Evolutionary conservation across 1,284 basidiomycete genomes (phyloP), one percentile per base, ranked within the genome.

Genomic region (Papiliotrema terrestris): DNA sequence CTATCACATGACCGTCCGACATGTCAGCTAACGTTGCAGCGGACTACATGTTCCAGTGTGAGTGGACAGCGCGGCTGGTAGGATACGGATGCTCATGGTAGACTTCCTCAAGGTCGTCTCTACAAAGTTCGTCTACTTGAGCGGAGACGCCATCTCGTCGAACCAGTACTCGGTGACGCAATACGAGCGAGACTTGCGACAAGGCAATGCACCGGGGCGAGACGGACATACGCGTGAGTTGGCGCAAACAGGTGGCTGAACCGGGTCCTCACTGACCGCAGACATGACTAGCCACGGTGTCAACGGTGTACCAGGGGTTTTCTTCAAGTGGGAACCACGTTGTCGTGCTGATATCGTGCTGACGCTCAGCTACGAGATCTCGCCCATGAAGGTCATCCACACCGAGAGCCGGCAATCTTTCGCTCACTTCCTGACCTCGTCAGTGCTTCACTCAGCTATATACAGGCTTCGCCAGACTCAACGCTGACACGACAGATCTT

Each of bases 71-170:
- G 35, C 25, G 36, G 6, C 15, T 20, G 8, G 2, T 2, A 8
- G 35, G n/a, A 17, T 15, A 19, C 5, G 26, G 49, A 49, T 56
- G 47, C 55, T 32, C 29, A 35, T 5, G 39, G n/a, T 45, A 76
- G 80, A 98, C 78, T 98, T 97, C 84, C 81, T 98, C 71, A 98
- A 98, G 75, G 93, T 96, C 45, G 93, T 97, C 36, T 91, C 90
- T 8, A 97, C 92, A 1, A 86, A 88, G 69, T 96, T 95, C 79
- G 82, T 84, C 59, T 87, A 86, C 35, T 78, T 94, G n/a, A 83
- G 87, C 59, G 87, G 85, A 37, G 83, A 86, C 65, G 78, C 81
- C 38, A 75, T 75, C 50, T 63, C 71, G 15, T 71, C 75, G 8
- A 69, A 79, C 63, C 93, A 97, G 77, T 98, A 98, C 78, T 93